Base-by-base conservation (phyloP, 2,329 filamentous ascomycete species). In the Helotiales sp. region DNA sequence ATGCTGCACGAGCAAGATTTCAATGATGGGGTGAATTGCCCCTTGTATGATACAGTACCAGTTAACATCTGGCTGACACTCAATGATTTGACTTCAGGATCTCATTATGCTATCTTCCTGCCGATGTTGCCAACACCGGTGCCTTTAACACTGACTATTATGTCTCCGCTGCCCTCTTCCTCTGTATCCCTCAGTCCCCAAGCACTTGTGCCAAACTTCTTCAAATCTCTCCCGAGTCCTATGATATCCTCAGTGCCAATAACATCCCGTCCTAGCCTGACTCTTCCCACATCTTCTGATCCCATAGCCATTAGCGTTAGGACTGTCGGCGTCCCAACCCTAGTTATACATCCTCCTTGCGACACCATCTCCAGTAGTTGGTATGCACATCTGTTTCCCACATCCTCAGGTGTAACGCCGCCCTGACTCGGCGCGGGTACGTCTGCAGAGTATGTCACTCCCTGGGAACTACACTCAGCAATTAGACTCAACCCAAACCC, bases 261-360 rank as follows among this genome's bases (percentile, higher is more conserved):
- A 0, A 97, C 85, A 47, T 93, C 89, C 67, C 85, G 87, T 30
- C 93, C 91, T 58, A 99, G 72, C 62, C 90, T 84, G 64, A 99
- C 73, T 58, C 95, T 83, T 4, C 95, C 95, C 13, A 99, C 92
- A 73, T 99, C 95, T 72, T 98, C 95, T 1, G 89, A 91, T 0
- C 95, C 95, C 95, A 99, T 98, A 31, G 93, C 91, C 95, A 99
- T 99, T 62, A 99, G 79, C 17, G 87, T 90, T 53, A 99, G 74
- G 63, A 96, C 81, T 0, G 88, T 93, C 2, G 84, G 79, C 5
- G 87, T 86, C 2, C 91, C 89, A 2, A 88, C 81, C 13, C 79
- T 80, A 53, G 86, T 88, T 2, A 90, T 89, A 71, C 91, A 96
- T 1, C 95, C 95, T 10, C 93, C 93, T 66, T 87, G 83, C 52